Percentiles rank a stretch among this genome's conserved stretches.
phyloP scores from a whole-genome alignment of 2,329 filamentous ascomycete genomes.

The Epichloe sylvatica region DNA sequence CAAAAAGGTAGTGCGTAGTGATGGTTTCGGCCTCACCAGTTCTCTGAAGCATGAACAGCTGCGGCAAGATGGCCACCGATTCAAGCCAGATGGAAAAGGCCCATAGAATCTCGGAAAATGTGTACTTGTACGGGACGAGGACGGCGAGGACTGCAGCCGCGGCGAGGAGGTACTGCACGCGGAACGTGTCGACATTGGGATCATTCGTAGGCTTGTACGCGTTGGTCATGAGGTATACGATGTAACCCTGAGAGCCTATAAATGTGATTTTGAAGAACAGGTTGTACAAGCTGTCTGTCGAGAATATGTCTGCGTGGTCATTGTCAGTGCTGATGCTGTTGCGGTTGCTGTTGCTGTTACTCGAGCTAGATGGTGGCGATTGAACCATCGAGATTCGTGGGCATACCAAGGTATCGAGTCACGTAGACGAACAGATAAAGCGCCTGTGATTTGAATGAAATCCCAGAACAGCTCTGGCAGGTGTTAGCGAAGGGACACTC shows the following conservation, averaged over 20 bases:
- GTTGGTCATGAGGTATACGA: constrained; percentile 94
- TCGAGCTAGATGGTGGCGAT: not conserved
- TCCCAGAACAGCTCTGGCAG: constrained; percentile 78
- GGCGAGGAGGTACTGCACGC: constrained; percentile 82
- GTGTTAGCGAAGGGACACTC: constrained; percentile 1
- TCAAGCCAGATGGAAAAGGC: constrained; percentile 98
- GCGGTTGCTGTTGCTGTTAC: not conserved
- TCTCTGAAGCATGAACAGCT: constrained; percentile 95
- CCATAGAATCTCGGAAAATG: constrained; percentile 77
- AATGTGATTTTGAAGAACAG: constrained; percentile 92
- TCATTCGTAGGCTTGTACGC: constrained; percentile 97
- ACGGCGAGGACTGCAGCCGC: constrained; percentile 67
- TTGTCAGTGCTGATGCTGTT: not conserved
- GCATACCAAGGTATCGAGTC: constrained; percentile 75
- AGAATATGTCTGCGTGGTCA: constrained; percentile 58
- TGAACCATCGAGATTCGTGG: not conserved
- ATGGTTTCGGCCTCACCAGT: constrained; percentile 99
- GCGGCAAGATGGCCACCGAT: constrained; percentile 87
- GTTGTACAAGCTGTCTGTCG: constrained; percentile 76
- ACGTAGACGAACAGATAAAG: constrained; percentile 90
- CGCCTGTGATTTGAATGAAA: constrained; percentile 97
- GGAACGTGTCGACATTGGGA: constrained; percentile 93
- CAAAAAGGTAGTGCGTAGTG: constrained; percentile 94
- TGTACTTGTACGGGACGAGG: constrained; percentile 76
- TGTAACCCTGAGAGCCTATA: constrained; percentile 80